Evolutionary conservation across 495 filamentous ascomycete genomes (phyloP).

Genomic region (Daldinia childiae): DNA sequence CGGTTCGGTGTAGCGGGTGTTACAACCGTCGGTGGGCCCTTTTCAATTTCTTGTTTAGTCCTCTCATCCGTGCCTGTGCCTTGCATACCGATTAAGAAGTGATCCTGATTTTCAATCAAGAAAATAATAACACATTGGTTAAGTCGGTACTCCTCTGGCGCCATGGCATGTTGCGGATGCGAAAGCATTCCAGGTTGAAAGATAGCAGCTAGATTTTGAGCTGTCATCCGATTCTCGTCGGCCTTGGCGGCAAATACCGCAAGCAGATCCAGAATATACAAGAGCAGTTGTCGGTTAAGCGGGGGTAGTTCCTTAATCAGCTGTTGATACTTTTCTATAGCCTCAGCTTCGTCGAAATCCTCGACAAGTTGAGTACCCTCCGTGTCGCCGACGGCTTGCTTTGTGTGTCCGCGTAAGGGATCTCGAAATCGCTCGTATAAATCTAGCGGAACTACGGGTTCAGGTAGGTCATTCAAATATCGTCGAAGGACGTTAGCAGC

Average conservation of each 20-base stretch:
- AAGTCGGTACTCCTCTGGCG: conserved; percentile 88
- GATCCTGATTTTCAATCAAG: conserved; percentile 94
- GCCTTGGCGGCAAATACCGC: conserved; percentile 98
- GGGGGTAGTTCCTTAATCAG: conserved; percentile 93
- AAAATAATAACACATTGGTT: conserved; percentile 98
- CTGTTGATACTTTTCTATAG: conserved; percentile 84
- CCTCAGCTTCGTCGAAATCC: conserved; percentile 77
- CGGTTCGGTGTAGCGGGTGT: conserved; percentile 64
- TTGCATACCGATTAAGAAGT: conserved; percentile 93
- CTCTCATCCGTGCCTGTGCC: conserved; percentile 89
- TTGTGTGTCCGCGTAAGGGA: conserved; percentile 80
- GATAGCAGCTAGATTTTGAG: conserved; percentile 93
- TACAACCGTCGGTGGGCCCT: conserved; percentile 65
- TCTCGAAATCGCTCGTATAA: conserved; percentile 92
- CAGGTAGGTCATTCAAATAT: conserved; percentile 93
- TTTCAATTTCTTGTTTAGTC: conserved; percentile 84
- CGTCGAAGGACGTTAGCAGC: conserved; percentile 95
- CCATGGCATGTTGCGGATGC: conserved; percentile 94
- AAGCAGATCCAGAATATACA: conserved; percentile 97
- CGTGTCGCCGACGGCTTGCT: conserved; percentile 70
- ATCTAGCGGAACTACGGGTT: conserved; percentile 94
- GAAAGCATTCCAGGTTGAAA: conserved; percentile 97
- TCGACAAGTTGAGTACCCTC: conserved; percentile 65
- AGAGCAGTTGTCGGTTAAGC: conserved; percentile 90
- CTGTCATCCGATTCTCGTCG: conserved; percentile 95